Percentiles rank a stretch among this genome's conserved stretches.
Conservation (phyloP, 2,329 filamentous ascomycete genomes). For the Nothophoma quercina region DNA sequence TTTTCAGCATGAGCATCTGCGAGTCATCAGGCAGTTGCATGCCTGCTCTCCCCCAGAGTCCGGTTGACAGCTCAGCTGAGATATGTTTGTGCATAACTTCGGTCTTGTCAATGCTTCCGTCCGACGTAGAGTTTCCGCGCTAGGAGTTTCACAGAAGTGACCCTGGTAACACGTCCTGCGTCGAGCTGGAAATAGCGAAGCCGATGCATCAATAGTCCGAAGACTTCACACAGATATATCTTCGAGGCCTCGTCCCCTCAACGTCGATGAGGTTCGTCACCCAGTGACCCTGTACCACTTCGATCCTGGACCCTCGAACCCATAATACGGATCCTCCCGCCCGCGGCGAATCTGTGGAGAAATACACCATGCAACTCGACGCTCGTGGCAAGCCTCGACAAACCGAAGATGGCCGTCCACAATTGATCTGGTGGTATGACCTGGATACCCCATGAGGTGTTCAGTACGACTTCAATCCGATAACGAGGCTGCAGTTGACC, state of each 20-base stretch:
- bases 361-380: background rate
- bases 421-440: background rate
- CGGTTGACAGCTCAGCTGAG: slow-evolving; percentile 8
- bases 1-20: slow-evolving; percentile 1
- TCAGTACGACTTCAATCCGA: slow-evolving; percentile 8
- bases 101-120: background rate
- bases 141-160: background rate
- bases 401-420: background rate
- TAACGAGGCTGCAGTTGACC: slow-evolving; percentile 12
- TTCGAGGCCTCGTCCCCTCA: background rate
- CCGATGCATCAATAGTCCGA: slow-evolving; percentile 10
- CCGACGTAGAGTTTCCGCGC: background rate
- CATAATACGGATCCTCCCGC: background rate
- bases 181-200: slow-evolving; percentile 8
- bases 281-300: no score
- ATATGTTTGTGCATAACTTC: background rate
- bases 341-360: background rate
- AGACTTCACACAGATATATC: slow-evolving; percentile 5
- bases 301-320: background rate
- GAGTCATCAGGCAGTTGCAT: slow-evolving; percentile 2
- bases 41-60: background rate
- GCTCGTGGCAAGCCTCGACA: background rate
- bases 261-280: background rate
- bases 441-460: slow-evolving; percentile 3
- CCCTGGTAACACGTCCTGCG: background rate